Base-by-base conservation (phyloP, 2,329 filamentous ascomycete species). In the Colletotrichum sp. region DNA sequence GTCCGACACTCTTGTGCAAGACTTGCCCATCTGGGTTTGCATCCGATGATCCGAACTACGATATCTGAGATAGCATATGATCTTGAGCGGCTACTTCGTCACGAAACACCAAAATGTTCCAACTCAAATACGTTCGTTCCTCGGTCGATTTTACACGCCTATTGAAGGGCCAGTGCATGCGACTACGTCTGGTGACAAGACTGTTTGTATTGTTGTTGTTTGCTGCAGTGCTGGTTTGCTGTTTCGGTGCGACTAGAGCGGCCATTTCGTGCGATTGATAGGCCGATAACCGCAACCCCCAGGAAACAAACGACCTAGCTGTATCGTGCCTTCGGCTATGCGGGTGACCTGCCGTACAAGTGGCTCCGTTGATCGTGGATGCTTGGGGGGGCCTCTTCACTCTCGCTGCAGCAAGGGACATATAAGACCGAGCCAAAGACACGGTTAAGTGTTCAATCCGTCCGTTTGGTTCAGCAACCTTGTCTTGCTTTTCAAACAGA, bases 191-290 rank as follows among this genome's bases (percentile, higher is more conserved):
- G n/a, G 44, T 52, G 44, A 52, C 44, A 52, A 12, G 44, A 52
- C 44, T 52, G 44, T 52, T 39, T 16, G 39, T 15, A 21, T 28
- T 55, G n/a, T 10, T 13, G 21, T 5, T 52, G 44, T 52, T 24
- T 52, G 44, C n/a, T 21, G 44, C 10, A 21, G n/a, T 69, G 44
- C 36, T 67, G 15, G n/a, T 52, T 62, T 57, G 21, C 24, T 32
- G 66, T n/a, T 12, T 71, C 59, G 66, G 72, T 65, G 57, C 55
- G 39, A 70, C 24, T 71, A 44, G 71, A 52, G 66, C 75, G 60
- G 65, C 39, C 49, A 30, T 60, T 68, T 77, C 72, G 72, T 69
- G 36, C 21, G 10, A 72, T 76, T 49, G 68, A 76, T 72, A 72
- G 72, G 49, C 72, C 68, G 72, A 69, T 63, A 69, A 60, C 70